These are phyloP conservation scores for Xylariaceae sp. DNA, from an alignment of 2,329 filamentous ascomycete species.

Conservation along the genomic window DNA sequence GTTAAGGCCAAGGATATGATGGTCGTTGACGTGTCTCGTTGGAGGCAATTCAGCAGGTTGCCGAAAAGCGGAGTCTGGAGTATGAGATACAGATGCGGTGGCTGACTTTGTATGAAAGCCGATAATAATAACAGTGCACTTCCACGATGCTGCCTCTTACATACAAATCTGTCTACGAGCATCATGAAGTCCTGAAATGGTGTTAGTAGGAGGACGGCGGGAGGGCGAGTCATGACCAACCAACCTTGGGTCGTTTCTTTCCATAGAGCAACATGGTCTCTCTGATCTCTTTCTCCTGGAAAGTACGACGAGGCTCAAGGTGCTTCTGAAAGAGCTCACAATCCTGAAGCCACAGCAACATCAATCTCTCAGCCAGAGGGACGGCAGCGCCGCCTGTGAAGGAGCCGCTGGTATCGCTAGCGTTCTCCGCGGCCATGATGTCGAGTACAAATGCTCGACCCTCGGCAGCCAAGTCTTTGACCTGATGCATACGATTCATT, in stretches of 20 bases:
- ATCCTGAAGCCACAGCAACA: slow-evolving; percentile 55
- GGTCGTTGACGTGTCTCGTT: slow-evolving; percentile 73
- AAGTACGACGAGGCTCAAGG: slow-evolving; percentile 35
- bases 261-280: slow-evolving; percentile 58
- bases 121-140: slow-evolving; percentile 64
- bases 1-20: slow-evolving; percentile 73
- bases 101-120: slow-evolving; percentile 69
- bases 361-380: slow-evolving; percentile 44
- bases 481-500: slow-evolving; percentile 51
- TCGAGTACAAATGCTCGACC: slow-evolving; percentile 61
- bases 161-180: slow-evolving; percentile 61
- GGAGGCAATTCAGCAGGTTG: slow-evolving; percentile 68
- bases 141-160: slow-evolving; percentile 60
- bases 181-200: slow-evolving; percentile 58
- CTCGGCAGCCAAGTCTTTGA: slow-evolving; percentile 62
- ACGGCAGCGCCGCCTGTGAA: slow-evolving; percentile 36
- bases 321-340: slow-evolving; percentile 33
- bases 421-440: slow-evolving; percentile 60
- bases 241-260: slow-evolving; percentile 62
- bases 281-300: slow-evolving; percentile 48
- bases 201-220: slow-evolving; percentile 21
- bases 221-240: slow-evolving; percentile 4
- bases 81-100: slow-evolving; percentile 74
- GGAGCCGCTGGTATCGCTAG: slow-evolving; percentile 44
- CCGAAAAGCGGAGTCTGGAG: slow-evolving; percentile 68